These are phyloP conservation scores for Xylariaceae sp. DNA, from an alignment of 2,329 filamentous ascomycete genomes.

Conservation along the genomic window DNA sequence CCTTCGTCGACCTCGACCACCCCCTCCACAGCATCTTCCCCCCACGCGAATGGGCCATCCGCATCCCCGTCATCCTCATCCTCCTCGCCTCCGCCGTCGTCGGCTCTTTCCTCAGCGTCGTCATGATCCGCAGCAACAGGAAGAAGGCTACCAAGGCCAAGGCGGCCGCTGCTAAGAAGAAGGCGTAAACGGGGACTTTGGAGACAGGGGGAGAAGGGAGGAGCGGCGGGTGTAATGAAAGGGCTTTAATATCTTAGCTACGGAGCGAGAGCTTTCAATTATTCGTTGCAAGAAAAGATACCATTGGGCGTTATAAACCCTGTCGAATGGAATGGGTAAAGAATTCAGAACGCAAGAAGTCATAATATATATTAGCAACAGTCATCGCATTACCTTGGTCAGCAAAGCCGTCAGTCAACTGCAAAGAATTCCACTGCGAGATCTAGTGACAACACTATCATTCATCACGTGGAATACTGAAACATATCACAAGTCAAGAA, in stretches of 20 bases:
- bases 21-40: constrained; percentile 92
- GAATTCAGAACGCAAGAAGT: neutral
- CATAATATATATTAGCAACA: neutral
- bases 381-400: too few species aligned
- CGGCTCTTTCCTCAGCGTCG: constrained; percentile 88
- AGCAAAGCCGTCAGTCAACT: neutral
- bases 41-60: constrained; percentile 96
- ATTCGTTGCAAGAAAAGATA: neutral
- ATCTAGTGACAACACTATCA: neutral
- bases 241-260: neutral
- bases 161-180: constrained; percentile 73
- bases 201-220: neutral
- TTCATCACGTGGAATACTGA: neutral
- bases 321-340: neutral
- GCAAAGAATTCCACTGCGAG: neutral
- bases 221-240: neutral
- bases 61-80: constrained; percentile 94
- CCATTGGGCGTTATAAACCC: neutral
- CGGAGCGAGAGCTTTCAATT: neutral
- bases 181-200: constrained; percentile 49
- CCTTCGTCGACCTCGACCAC: constrained; percentile 94
- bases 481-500: neutral
- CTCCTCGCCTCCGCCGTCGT: constrained; percentile 89
- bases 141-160: constrained; percentile 96
- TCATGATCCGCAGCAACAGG: constrained; percentile 98